phyloP scores from a whole-genome alignment of 441 rosid species.

The Pelargonium australe region DNA sequence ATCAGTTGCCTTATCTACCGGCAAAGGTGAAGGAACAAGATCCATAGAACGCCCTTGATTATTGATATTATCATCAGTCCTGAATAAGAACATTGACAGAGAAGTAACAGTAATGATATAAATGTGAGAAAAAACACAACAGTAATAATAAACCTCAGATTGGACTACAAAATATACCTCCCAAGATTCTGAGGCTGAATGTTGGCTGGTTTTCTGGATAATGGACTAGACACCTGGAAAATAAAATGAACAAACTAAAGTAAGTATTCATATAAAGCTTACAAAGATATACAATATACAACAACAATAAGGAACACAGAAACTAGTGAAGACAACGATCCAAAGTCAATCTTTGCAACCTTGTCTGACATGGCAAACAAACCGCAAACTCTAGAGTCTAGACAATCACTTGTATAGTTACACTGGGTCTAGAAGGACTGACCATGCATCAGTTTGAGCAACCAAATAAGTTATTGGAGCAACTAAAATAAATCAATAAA shows the following conservation, averaged over 20 bases:
- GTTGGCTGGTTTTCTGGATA: conserved; percentile 46
- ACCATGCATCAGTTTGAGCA: not conserved
- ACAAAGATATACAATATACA: not conserved
- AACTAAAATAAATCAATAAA: not conserved
- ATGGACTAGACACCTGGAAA: conserved; percentile 70
- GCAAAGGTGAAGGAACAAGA: conserved; percentile 39
- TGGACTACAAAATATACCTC: conserved; percentile 35
- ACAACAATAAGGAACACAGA: not conserved
- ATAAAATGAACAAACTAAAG: conserved; percentile 10
- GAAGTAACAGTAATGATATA: conserved; percentile 13
- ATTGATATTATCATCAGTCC: conserved; percentile 40
- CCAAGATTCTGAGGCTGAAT: conserved; percentile 48
- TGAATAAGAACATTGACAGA: conserved; percentile 27
- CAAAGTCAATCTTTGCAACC: not conserved
- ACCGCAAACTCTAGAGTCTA: not conserved
- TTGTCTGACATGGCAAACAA: not conserved
- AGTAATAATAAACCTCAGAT: not conserved
- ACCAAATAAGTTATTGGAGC: not conserved
- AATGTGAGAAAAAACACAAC: not conserved
- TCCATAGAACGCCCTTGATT: conserved; percentile 40
- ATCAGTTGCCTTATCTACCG: conserved; percentile 41
- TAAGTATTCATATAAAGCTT: not conserved
- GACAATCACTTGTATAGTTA: not conserved
- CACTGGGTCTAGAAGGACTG: not conserved
- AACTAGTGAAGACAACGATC: not conserved